A percentile compares a stretch with the other conserved stretches of the same genome.
These are phyloP conservation scores for Neoboletus magnificus DNA, from an alignment of 768 basidiomycete genomes.

Conservation along the genomic window DNA sequence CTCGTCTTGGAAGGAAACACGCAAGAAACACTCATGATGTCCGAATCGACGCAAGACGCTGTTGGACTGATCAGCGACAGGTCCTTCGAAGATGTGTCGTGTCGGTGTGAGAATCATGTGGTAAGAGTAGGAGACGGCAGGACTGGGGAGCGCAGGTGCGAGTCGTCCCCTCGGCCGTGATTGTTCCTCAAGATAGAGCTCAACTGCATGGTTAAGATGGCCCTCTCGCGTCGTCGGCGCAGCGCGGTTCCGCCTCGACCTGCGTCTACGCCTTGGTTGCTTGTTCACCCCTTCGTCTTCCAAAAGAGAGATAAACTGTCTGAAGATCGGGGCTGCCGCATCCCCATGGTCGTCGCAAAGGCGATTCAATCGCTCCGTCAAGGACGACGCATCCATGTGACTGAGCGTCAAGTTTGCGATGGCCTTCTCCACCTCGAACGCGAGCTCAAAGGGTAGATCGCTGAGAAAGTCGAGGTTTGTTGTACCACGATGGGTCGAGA, in stretches of 20 bases:
- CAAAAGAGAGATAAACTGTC: constrained; percentile 14
- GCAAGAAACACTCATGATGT: constrained; percentile 42
- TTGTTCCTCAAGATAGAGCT: constrained; percentile 24
- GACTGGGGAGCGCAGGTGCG: constrained; percentile 15
- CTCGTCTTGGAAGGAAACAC: constrained; percentile 49
- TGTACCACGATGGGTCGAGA: constrained; percentile 1
- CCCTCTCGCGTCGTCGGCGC: constrained; percentile 9
- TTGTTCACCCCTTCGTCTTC: constrained; percentile 12
- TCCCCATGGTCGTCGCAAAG: constrained; percentile 18
- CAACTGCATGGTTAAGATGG: constrained; percentile 15
- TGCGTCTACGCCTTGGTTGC: background rate
- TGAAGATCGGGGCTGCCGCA: constrained; percentile 24
- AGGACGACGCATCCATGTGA: constrained; percentile 14
- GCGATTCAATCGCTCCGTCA: constrained; percentile 17
- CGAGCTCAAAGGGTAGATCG: constrained; percentile 32
- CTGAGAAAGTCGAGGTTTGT: constrained; percentile 24
- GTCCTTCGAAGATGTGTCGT: constrained; percentile 37
- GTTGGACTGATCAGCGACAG: constrained; percentile 38
- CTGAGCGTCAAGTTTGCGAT: constrained; percentile 29
- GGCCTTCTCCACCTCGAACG: constrained; percentile 39
- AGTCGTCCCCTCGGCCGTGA: constrained; percentile 24
- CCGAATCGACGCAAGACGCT: constrained; percentile 36
- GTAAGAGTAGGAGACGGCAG: constrained; percentile 31
- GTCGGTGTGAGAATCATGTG: constrained; percentile 42
- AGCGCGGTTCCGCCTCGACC: background rate